Percentiles rank a stretch among this genome's conserved stretches.
Evolutionary conservation across 1,139 yeast species (phyloP).

Genomic region (Pichia sp.): DNA sequence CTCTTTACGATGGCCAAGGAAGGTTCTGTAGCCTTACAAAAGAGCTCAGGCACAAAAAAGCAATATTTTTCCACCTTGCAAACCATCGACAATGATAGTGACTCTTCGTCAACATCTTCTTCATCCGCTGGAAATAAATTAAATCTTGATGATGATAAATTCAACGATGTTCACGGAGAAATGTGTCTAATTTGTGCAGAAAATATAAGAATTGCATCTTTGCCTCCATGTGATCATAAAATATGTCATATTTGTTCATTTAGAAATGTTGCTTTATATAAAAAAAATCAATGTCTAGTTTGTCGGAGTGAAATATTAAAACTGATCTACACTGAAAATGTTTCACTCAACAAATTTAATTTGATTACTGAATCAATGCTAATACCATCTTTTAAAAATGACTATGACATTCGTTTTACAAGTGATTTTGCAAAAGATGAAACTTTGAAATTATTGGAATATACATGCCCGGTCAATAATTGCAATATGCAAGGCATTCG

Average conservation of each 20-base stretch:
- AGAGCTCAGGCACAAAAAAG: background rate
- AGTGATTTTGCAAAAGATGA: slow-evolving; percentile 36
- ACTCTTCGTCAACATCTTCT: background rate
- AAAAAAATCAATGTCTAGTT: slow-evolving; percentile 67
- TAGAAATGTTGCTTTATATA: slow-evolving; percentile 75
- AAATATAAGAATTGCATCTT: slow-evolving; percentile 51
- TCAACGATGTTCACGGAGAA: slow-evolving; percentile 33
- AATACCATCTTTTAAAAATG: slow-evolving; percentile 33
- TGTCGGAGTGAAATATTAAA: slow-evolving; percentile 68
- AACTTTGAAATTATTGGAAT: slow-evolving; percentile 48
- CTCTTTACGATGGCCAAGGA: background rate
- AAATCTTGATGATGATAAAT: slow-evolving; percentile 19
- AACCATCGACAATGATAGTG: background rate
- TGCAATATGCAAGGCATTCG: slow-evolving; percentile 15
- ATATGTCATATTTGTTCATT: slow-evolving; percentile 81
- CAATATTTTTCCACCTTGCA: background rate
- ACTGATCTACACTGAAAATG: slow-evolving; percentile 53
- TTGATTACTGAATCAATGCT: slow-evolving; percentile 1
- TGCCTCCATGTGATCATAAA: slow-evolving; percentile 78
- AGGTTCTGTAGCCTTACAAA: background rate
- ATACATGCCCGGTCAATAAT: slow-evolving; percentile 44
- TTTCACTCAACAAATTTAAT: slow-evolving; percentile 27
- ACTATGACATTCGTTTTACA: slow-evolving; percentile 48
- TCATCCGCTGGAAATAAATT: background rate
- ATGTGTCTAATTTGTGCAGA: slow-evolving; percentile 85